phyloP scores from a whole-genome alignment of 148 eudicot species.

The Amaranthus hypochondriacus region DNA sequence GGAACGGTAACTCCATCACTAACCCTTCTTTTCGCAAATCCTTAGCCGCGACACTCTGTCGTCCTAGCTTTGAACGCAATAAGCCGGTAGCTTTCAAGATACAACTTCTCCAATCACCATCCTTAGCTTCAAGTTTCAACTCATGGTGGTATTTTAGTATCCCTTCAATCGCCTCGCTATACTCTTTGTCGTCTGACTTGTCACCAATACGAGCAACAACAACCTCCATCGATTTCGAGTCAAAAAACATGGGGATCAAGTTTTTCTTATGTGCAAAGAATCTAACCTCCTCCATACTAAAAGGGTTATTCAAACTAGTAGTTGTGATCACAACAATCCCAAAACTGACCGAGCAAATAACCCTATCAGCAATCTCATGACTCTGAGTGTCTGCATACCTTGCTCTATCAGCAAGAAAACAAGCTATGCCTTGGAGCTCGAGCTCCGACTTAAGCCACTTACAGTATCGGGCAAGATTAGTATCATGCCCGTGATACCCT shows the following conservation, averaged over 20 bases:
- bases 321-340: slow-evolving; percentile 67
- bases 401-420: slow-evolving; percentile 77
- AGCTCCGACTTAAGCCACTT: slow-evolving; percentile 92
- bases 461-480: slow-evolving; percentile 57
- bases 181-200: slow-evolving; percentile 50
- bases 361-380: slow-evolving; percentile 86
- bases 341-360: slow-evolving; percentile 74
- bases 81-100: slow-evolving; percentile 53
- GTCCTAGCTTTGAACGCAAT: slow-evolving; percentile 62
- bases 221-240: slow-evolving; percentile 43
- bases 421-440: slow-evolving; percentile 82
- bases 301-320: slow-evolving; percentile 44
- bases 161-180: slow-evolving; percentile 61
- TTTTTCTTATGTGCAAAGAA: slow-evolving; percentile 86
- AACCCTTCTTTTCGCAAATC: slow-evolving; percentile 31
- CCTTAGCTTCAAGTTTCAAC: slow-evolving; percentile 52
- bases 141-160: slow-evolving; percentile 44
- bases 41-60: slow-evolving; percentile 54
- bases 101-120: slow-evolving; percentile 70
- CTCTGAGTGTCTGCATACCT: slow-evolving; percentile 74
- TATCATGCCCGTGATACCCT: slow-evolving; percentile 67
- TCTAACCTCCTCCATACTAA: slow-evolving; percentile 65
- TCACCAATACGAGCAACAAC: slow-evolving; percentile 22
- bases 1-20: slow-evolving; percentile 50
- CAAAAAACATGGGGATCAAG: slow-evolving; percentile 70